Evolutionary conservation across 1,284 basidiomycete species (phyloP), one percentile per base, ranked within the genome.

Genomic region (Paramarasmius palmivorus): DNA sequence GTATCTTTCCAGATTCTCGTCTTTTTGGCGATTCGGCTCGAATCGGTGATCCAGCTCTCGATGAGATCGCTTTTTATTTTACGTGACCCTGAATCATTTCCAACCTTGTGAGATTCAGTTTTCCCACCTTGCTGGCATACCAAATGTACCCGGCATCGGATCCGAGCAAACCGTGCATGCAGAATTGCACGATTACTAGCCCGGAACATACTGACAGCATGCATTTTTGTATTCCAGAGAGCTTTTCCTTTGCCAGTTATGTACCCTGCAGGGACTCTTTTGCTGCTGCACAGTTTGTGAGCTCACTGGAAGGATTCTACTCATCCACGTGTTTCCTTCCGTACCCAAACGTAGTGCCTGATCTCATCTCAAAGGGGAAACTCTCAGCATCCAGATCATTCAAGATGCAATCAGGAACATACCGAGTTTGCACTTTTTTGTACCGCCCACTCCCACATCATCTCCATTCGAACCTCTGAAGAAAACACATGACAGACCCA

Each of bases 1-100:
- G 52, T 60, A 61, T 63, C 58, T 66, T 59, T 26, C 50, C 38
- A 53, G 34, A 39, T 26, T 49, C 20, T 32, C 23, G 23, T 19
- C 41, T 40, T 49, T 26, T n/a, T 34, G 34, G 45, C 41, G 39
- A 39, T 52, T 50, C 49, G 54, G 57, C 57, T 23, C 35, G 35
- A 52, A 64, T 62, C 59, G 57, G 59, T 42, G 62, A 63, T 65
- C 57, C 60, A 60, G 36, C 42, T 52, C 45, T 46, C 57, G 61
- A 63, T 63, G 56, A 61, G 60, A 63, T 63, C 60, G 57, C 61
- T 60, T 57, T 38, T 41, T 37, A 23, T 45, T 34, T 52, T 39
- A 45, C 44, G 32, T 52, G 40, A 34, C 25, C 15, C 20, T n/a
- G 29, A 34, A 32, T 2, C 25, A n/a, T 29, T 52, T 36, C 50